Conservation (phyloP, 768 basidiomycete species). For the Cystofilobasidium macerans region DNA sequence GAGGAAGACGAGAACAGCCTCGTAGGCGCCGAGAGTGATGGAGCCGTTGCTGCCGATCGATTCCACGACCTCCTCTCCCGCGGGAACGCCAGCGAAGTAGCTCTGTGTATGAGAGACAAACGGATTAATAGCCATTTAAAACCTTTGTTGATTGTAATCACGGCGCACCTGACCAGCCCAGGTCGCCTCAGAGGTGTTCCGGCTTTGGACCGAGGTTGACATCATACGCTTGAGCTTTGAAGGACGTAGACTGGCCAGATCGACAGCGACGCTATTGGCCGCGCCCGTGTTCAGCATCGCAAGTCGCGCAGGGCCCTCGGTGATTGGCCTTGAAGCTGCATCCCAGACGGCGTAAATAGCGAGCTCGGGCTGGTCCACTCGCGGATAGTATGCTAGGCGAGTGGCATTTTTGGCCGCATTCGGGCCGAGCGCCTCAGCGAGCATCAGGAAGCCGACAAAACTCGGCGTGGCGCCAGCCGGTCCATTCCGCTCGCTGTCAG, state of each 20-base stretch:
- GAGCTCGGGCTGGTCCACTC: conserved; percentile 27
- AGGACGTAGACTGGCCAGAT: conserved; percentile 22
- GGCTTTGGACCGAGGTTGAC: no score
- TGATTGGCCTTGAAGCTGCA: conserved; percentile 21
- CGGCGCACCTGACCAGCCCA: no score
- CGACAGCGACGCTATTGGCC: conserved; percentile 4
- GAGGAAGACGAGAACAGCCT: conserved; percentile 37
- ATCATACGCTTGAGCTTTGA: conserved; percentile 35
- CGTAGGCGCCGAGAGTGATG: conserved; percentile 33
- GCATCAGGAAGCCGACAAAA: conserved; percentile 37
- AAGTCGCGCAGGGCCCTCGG: conserved; percentile 27
- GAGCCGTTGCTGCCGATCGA: conserved; percentile 20
- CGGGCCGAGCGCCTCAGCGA: conserved; percentile 37
- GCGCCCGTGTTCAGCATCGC: conserved; percentile 32
- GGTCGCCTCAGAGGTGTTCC: no score
- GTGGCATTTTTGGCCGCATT: conserved; percentile 29
- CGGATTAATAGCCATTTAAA: no score
- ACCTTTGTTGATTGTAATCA: no score
- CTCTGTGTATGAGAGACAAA: conserved; percentile 39
- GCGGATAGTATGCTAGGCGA: conserved; percentile 29
- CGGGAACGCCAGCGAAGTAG: conserved; percentile 35
- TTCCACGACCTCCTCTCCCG: conserved; percentile 32
- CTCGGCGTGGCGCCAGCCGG: conserved; percentile 34
- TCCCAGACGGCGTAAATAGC: conserved; percentile 39
- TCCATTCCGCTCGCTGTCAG: conserved; percentile 32